phyloP scores from a whole-genome alignment of 345 rosid species.

The Turnera subulata region DNA sequence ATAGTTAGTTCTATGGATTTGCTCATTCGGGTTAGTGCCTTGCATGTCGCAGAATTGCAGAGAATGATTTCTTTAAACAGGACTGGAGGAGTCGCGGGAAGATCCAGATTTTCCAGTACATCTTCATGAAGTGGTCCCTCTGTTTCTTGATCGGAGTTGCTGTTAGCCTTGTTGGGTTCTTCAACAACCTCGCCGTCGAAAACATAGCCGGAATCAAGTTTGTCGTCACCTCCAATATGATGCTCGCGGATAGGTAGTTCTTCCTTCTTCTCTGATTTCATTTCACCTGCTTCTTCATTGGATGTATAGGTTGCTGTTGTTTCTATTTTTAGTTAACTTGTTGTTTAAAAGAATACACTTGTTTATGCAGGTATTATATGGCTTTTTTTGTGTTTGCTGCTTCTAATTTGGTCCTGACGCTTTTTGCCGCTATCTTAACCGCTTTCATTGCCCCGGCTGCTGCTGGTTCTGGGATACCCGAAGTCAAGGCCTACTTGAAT shows the following conservation, averaged over 20 bases:
- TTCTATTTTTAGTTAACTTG: too few relatives aligned
- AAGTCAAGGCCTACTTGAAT: constrained; percentile 89
- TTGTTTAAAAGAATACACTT: too few relatives aligned
- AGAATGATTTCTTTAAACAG: constrained; percentile 87
- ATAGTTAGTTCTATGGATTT: too few relatives aligned
- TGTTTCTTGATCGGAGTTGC: constrained; percentile 62
- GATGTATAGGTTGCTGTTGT: neutral
- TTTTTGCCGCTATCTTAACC: constrained; percentile 62
- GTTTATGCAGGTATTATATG: constrained; percentile 48
- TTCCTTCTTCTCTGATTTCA: neutral
- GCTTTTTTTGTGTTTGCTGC: constrained; percentile 64
- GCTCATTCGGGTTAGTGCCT: neutral
- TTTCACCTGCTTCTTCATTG: too few relatives aligned
- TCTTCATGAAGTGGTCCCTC: constrained; percentile 76
- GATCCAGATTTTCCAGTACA: constrained; percentile 61
- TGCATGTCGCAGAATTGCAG: constrained; percentile 47
- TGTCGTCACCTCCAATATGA: constrained; percentile 86
- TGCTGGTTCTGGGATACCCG: constrained; percentile 94
- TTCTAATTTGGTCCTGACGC: constrained; percentile 66
- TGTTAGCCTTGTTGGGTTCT: constrained; percentile 77
- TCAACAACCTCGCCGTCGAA: constrained; percentile 82
- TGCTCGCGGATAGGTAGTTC: constrained; percentile 51
- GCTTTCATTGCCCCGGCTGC: constrained; percentile 76
- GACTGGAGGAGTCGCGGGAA: constrained; percentile 79
- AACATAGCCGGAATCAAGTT: constrained; percentile 83